Conservation (phyloP, 75 land plant genomes). For the Pinus albicaulis region DNA sequence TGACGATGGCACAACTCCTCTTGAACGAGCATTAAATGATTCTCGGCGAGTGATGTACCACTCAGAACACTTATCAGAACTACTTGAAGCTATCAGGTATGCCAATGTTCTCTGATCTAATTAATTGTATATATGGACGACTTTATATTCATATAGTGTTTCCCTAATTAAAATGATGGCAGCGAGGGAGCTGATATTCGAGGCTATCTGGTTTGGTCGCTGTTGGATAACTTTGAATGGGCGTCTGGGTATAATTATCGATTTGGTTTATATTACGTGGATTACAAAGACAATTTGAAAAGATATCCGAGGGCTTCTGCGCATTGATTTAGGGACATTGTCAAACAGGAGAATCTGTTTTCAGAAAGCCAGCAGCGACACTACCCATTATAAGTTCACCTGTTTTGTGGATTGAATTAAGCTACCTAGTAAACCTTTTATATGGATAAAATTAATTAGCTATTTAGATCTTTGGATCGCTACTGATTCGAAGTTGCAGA, state of each 20-base stretch:
- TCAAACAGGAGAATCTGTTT: not conserved
- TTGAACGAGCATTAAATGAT: not conserved
- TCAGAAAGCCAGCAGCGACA: no score
- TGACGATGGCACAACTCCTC: conserved; percentile 3
- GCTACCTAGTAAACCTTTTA: no score
- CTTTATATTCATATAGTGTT: not conserved
- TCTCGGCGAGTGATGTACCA: not conserved
- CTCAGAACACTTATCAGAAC: not conserved
- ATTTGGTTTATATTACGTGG: conserved; percentile 56
- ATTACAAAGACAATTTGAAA: conserved; percentile 33
- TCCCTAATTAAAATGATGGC: not conserved
- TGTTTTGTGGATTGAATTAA: no score
- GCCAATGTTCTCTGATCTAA: not conserved
- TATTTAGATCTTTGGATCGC: no score
- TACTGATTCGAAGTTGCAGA: no score
- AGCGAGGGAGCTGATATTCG: conserved; percentile 45
- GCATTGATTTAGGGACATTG: conserved; percentile 40
- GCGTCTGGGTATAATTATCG: conserved; percentile 33
- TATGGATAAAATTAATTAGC: no score
- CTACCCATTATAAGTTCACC: no score
- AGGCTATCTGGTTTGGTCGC: conserved; percentile 60
- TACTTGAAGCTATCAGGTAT: not conserved
- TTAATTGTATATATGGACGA: not conserved
- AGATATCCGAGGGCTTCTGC: conserved; percentile 54
- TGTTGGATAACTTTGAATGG: conserved; percentile 73